Evolutionary conservation across 2,329 filamentous ascomycete species (phyloP).

Genomic region (Fusarium luffae): DNA sequence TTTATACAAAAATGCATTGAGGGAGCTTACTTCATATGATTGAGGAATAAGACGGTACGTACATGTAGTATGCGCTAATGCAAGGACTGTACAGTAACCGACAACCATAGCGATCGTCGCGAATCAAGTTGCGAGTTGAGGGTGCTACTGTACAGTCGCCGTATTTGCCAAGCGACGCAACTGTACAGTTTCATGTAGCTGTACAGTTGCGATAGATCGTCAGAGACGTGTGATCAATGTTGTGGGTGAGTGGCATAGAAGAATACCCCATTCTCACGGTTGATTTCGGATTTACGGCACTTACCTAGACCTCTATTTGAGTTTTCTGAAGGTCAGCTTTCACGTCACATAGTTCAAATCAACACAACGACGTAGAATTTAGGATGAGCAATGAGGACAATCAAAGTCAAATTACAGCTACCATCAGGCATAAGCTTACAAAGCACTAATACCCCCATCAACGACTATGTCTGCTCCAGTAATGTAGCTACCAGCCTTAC

Average conservation of each 20-base stretch:
- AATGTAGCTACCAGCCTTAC: constrained; percentile 23
- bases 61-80: neutral
- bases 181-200: neutral
- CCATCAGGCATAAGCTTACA: neutral
- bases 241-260: neutral
- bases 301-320: neutral
- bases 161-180: neutral
- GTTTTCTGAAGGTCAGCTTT: no score
- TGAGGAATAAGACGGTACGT: neutral
- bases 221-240: neutral
- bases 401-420: neutral
- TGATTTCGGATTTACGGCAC: neutral
- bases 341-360: no score
- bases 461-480: constrained; percentile 17
- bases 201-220: neutral
- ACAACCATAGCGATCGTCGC: neutral
- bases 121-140: neutral
- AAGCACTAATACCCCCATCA: constrained; percentile 19
- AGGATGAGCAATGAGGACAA: neutral
- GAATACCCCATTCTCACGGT: fast-evolving
- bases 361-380: neutral
- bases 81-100: constrained; percentile 12
- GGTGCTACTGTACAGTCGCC: neutral
- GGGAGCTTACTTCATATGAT: fast-evolving
- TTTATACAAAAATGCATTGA: neutral